phyloP scores from a whole-genome alignment of 169 alveolate genomes.

The Eimeria brunetti region DNA sequence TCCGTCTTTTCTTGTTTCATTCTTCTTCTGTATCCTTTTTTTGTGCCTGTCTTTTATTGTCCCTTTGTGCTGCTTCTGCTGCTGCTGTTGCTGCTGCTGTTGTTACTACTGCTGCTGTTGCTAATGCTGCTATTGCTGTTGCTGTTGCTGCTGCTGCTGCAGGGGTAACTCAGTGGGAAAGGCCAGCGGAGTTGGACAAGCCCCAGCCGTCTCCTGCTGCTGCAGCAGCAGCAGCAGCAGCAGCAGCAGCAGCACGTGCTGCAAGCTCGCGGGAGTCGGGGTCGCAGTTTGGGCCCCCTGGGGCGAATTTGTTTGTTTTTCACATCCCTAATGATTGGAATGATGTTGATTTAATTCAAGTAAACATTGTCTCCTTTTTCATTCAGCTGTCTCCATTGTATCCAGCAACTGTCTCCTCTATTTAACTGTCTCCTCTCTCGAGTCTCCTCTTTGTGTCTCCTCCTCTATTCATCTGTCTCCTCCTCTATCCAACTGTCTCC shows the following conservation, averaged over 20 bases:
- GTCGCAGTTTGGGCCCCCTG: constrained; percentile 92
- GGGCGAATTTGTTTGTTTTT: constrained; percentile 95
- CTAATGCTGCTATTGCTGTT: background rate
- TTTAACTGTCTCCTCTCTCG: too few relatives aligned
- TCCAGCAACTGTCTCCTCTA: too few relatives aligned
- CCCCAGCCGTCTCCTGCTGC: constrained; percentile 82
- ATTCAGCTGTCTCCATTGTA: too few relatives aligned
- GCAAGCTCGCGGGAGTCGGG: constrained; percentile 20
- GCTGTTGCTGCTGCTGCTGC: constrained; percentile 44
- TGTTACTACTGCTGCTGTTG: constrained; percentile 15
- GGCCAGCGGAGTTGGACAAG: constrained; percentile 91
- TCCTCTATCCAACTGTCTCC: too few relatives aligned
- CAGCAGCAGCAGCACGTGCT: constrained; percentile 62
- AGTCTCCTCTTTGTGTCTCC: too few relatives aligned
- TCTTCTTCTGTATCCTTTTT: too few relatives aligned
- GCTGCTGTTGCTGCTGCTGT: background rate
- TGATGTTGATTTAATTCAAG: constrained; percentile 90
- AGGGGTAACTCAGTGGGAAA: constrained; percentile 94
- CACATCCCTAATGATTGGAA: constrained; percentile 96
- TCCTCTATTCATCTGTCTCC: too few relatives aligned
- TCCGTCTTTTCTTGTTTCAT: background rate
- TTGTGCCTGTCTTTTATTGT: too few relatives aligned
- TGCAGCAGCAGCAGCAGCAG: constrained; percentile 80
- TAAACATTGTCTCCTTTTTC: constrained; percentile 82
- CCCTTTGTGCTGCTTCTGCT: background rate